Percentiles rank a stretch among this genome's conserved stretches.
These are phyloP conservation scores for Spiraea crenata DNA, from an alignment of 331 rosid species.

Conservation along the genomic window DNA sequence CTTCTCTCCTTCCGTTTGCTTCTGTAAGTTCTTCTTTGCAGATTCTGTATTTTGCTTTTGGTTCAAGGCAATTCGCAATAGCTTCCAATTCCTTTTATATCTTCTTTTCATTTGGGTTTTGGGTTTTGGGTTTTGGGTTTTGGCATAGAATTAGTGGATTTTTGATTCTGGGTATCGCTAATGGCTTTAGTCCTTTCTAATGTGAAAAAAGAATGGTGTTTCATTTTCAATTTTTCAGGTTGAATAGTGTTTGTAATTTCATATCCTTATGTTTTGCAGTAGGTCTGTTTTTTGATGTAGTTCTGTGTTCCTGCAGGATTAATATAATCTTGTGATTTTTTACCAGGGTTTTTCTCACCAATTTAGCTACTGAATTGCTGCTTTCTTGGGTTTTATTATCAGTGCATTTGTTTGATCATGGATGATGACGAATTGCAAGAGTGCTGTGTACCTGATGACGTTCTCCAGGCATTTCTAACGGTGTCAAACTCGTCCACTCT, in stretches of 20 bases:
- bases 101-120: no score
- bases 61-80: no score
- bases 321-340: not conserved
- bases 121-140: no score
- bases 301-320: not conserved
- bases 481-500: constrained; percentile 42
- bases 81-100: no score
- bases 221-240: not conserved
- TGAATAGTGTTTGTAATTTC: not conserved
- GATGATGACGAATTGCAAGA: constrained; percentile 30
- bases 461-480: constrained; percentile 30
- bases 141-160: no score
- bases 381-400: not conserved
- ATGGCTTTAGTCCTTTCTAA: not conserved
- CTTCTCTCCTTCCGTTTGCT: no score
- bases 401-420: constrained; percentile 17
- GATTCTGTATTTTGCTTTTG: no score
- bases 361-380: not conserved
- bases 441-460: constrained; percentile 28
- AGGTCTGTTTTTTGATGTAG: no score
- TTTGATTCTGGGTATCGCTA: no score
- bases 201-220: not conserved
- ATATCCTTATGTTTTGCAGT: no score
- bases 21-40: no score
- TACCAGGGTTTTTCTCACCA: not conserved